These are phyloP conservation scores for Fremontodendron californicum DNA, from an alignment of 345 rosid species.

Conservation along the genomic window DNA sequence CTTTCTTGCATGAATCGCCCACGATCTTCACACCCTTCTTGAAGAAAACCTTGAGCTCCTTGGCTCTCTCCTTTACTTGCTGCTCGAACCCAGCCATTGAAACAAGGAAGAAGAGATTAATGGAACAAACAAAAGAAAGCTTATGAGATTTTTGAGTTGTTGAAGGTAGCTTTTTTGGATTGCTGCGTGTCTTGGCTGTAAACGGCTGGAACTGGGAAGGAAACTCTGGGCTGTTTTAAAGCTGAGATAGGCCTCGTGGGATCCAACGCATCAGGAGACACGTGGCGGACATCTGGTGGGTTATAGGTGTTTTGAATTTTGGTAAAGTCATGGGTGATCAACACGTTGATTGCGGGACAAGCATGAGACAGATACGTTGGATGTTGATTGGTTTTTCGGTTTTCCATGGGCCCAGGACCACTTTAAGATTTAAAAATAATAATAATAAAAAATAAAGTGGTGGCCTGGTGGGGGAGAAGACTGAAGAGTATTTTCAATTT, in stretches of 20 bases:
- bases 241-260: slow-evolving; percentile 16
- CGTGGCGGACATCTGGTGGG: slow-evolving; percentile 26
- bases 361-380: not conserved
- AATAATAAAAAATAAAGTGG: too few relatives aligned
- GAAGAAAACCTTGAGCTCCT: slow-evolving; percentile 52
- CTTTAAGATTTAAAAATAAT: not conserved
- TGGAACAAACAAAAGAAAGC: not conserved
- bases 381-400: not conserved
- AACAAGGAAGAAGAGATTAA: not conserved
- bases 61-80: slow-evolving; percentile 75
- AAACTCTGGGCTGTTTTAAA: not conserved
- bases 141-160: too few relatives aligned
- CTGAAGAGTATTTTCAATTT: not conserved
- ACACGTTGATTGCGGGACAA: slow-evolving; percentile 26
- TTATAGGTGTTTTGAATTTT: not conserved
- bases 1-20: slow-evolving; percentile 77
- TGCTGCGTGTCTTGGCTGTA: not conserved
- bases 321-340: not conserved
- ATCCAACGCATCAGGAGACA: slow-evolving; percentile 29
- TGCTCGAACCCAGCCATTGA: slow-evolving; percentile 72
- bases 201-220: not conserved
- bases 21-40: slow-evolving; percentile 75
- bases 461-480: not conserved
- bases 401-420: slow-evolving; percentile 4
- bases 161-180: not conserved